Evolutionary conservation across 148 eudicot genomes (phyloP), one percentile per base, ranked within the genome.

Genomic region (Spergularia bocconei): DNA sequence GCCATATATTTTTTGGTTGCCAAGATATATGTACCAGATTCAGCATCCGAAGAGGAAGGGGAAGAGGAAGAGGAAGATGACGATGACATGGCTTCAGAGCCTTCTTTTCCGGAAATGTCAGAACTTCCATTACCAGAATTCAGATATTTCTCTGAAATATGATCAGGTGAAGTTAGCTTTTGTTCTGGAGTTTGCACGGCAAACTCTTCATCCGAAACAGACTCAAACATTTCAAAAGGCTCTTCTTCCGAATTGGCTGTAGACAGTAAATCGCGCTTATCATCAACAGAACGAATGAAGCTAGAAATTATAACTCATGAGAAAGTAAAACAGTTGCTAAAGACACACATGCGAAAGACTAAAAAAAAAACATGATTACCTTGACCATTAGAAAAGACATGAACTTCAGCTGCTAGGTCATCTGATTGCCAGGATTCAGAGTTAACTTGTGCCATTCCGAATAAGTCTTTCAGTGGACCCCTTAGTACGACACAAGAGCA

Each of bases 31-130:
- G 89, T 79, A 67, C 86, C 97, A 11, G 88, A 83, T 79, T 92
- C 97, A 53, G 96, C 90, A 75, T 89, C 97, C 53, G 96, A 87
- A 41, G 89, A 87, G 23, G 90, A 85, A 68, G 82, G 61, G 61
- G 82, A 63, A 5, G 81, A 73, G 23, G 90, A 85, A 68, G 82
- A 64, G 61, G 82, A 63, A 5, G 81, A 73, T 5, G 85, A 64
- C 10, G 82, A 75, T 2, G 81, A 78, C 62, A 85, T 85, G 58
- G 82, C 71, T 25, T 85, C 87, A 81, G 91, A 89, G 4, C 81
- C 81, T 75, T 78, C 91, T 75, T 82, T 84, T 7, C 75, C 64
- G 69, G 90, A 89, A 61, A 75, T 56, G 71, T 88, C 87, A 75
- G 91, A 81, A 72, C 82, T 89, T 50, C 80, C 88, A 66, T 80